These are phyloP conservation scores for Vitis amurensis DNA, from an alignment of 164 flowering plant species.

Conservation along the genomic window DNA sequence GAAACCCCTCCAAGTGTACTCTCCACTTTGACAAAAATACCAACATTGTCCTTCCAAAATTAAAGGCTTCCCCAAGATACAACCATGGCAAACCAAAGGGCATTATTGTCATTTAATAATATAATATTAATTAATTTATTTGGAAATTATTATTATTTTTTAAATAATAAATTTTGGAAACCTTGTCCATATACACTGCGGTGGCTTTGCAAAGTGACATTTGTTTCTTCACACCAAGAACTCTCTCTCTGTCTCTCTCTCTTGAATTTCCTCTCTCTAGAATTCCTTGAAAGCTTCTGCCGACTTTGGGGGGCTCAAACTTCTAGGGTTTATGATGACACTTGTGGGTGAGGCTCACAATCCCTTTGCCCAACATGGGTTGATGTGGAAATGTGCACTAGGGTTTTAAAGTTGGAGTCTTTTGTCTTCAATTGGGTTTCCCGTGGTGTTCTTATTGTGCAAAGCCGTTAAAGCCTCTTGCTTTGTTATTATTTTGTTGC, in stretches of 20 bases:
- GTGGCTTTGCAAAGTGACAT: constrained; percentile 14
- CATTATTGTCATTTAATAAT: no score
- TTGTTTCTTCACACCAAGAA: constrained; percentile 9
- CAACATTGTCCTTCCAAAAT: no score
- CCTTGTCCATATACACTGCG: constrained; percentile 4
- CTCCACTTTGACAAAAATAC: no score
- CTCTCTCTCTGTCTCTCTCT: not conserved
- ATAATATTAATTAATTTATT: no score
- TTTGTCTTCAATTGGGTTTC: not conserved
- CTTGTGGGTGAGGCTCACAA: not conserved
- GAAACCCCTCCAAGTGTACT: no score
- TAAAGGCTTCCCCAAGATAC: no score
- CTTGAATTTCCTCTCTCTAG: not conserved
- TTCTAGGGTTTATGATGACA: not conserved
- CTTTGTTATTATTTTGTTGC: not conserved
- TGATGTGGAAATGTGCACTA: not conserved
- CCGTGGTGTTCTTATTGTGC: not conserved
- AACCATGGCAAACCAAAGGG: no score
- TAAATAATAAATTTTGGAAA: not conserved
- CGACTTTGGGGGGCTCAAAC: not conserved
- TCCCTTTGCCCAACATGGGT: not conserved
- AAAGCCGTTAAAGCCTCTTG: not conserved
- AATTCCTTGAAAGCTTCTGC: not conserved
- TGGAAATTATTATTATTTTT: no score
- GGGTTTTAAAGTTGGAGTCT: not conserved